phyloP scores from a whole-genome alignment of 2,329 filamentous ascomycete genomes.

The Diplodia corticola region DNA sequence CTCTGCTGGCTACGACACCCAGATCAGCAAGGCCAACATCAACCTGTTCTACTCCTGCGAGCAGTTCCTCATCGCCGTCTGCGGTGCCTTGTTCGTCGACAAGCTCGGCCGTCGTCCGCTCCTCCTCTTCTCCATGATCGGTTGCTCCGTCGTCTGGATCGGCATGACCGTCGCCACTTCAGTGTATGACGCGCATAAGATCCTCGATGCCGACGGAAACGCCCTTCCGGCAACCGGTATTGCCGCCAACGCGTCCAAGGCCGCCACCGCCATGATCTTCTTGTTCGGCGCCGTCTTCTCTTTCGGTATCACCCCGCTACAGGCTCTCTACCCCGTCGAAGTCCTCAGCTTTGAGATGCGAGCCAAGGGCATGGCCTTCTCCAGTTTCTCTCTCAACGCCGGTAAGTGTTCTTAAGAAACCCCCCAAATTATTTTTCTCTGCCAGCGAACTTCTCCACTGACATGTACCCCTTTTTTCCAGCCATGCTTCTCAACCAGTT shows the following conservation, averaged over 20 bases:
- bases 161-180: slow-evolving; percentile 29
- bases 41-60: slow-evolving; percentile 26
- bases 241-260: not conserved
- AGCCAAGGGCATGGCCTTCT: slow-evolving; percentile 43
- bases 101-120: slow-evolving; percentile 36
- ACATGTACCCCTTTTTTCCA: slow-evolving; percentile 49
- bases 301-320: slow-evolving; percentile 43
- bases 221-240: not conserved
- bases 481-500: slow-evolving; percentile 35
- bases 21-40: slow-evolving; percentile 21
- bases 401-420: not conserved
- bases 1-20: slow-evolving; percentile 17
- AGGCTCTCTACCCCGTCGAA: slow-evolving; percentile 53
- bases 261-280: slow-evolving; percentile 36
- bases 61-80: slow-evolving; percentile 37
- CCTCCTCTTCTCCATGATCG: slow-evolving; percentile 32
- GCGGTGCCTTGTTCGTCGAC: slow-evolving; percentile 38
- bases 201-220: not conserved
- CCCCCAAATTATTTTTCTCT: not conserved
- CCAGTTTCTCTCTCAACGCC: slow-evolving; percentile 34
- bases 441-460: slow-evolving; percentile 36
- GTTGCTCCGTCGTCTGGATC: slow-evolving; percentile 32
- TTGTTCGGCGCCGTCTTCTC: slow-evolving; percentile 38
- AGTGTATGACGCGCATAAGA: slow-evolving; percentile 15
- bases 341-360: slow-evolving; percentile 49